Evolutionary conservation across 108 stramenopile genomes (phyloP).

Genomic region (Seminavis robusta): DNA sequence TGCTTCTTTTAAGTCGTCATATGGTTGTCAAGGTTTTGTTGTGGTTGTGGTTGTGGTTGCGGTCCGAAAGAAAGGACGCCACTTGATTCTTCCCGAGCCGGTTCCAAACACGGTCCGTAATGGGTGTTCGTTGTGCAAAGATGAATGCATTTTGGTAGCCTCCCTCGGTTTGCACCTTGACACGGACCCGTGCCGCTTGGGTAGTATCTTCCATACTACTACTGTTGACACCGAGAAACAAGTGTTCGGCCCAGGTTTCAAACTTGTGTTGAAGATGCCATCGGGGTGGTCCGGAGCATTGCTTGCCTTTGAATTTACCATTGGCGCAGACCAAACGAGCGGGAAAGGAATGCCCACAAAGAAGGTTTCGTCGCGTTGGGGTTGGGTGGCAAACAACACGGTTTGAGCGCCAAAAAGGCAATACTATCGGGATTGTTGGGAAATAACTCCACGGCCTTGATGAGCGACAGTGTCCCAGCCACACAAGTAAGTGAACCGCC

Average conservation of each 20-base stretch:
- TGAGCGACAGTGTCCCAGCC: conserved; percentile 54
- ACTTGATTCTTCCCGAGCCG: no score
- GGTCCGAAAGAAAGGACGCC: no score
- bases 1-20: no score
- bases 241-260: conserved; percentile 38
- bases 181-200: conserved; percentile 1
- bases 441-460: conserved; percentile 58
- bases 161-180: conserved; percentile 31
- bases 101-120: conserved; percentile 28
- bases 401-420: conserved; percentile 50
- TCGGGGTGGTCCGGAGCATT: conserved; percentile 61
- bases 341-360: conserved; percentile 37
- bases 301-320: conserved; percentile 49
- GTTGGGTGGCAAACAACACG: conserved; percentile 68
- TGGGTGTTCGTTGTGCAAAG: conserved; percentile 48
- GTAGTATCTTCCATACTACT: background rate
- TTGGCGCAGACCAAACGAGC: conserved; percentile 42
- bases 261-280: conserved; percentile 26
- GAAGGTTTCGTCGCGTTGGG: conserved; percentile 48
- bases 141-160: conserved; percentile 64
- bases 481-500: conserved; percentile 63
- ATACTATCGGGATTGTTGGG: conserved; percentile 36
- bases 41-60: no score
- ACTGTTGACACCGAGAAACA: conserved; percentile 38
- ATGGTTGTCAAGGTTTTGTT: no score